Base-by-base conservation (phyloP, 2,329 filamentous ascomycete species). In the Aspergillus sp. region DNA sequence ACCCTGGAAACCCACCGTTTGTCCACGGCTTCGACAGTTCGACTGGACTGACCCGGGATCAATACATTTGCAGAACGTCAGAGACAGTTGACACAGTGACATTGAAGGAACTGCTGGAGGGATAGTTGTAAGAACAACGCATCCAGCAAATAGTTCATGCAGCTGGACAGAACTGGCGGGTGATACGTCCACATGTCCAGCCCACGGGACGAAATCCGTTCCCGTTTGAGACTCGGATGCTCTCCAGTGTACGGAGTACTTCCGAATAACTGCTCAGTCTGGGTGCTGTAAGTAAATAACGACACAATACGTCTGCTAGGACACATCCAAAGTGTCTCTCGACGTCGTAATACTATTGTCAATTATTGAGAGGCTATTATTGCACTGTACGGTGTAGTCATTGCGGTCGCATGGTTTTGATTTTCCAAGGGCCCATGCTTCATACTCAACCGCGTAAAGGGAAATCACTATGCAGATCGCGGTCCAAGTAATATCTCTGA, bases 171-270 rank as follows among this genome's bases (percentile, higher is more conserved):
- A 34, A 39, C 47, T 49, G 50, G 39, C 30, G 43, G 43, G 20
- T 57, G 55, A 57, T 57, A 53, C 26, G 43, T 53, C 42, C 55
- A 53, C 22, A 26, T 9, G 38, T 49, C 43, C 49, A 49, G 22
- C 26, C n/a, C 49, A 57, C 48, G 38, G 30, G 39, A 41, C 48
- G 24, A 38, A 42, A 30, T 13, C 34, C 30, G 26, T 34, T 18
- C 36, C 20, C 48, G 30, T 30, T 22, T 30, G n/a, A 36, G 17
- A 48, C 12, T 15, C 13, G 13, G 34, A 3, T 36, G 34, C 15
- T 36, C 34, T 2, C 15, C 34, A 30, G 26, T 9, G 9, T 11
- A n/a, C n/a, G n/a, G n/a, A n/a, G n/a, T n/a, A 30, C 26, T 30
- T 36, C 15, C 34, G 13, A n/a, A n/a, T n/a, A n/a, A 36, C 34